Conservation (phyloP, 176 grass and related monocot genomes). For the Pontederia paniculata region DNA sequence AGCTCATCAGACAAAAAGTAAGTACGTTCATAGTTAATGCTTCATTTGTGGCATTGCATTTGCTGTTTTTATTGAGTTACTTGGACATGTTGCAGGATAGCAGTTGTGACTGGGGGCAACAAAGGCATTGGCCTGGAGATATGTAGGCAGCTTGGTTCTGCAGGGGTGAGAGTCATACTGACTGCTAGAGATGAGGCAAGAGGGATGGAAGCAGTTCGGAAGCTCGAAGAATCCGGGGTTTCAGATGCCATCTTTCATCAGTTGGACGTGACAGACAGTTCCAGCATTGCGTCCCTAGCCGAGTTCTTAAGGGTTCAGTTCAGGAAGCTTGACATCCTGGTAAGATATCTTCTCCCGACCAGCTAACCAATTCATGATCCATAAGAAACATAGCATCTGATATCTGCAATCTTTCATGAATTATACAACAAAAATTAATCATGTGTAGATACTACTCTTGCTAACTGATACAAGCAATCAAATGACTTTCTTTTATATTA, state of each 20-base stretch:
- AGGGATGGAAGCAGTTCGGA: conserved; percentile 37
- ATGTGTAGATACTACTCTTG: too few species aligned
- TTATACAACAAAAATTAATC: too few species aligned
- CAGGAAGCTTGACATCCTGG: conserved; percentile 53
- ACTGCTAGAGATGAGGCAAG: conserved; percentile 56
- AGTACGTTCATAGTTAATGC: too few species aligned
- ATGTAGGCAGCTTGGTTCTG: conserved; percentile 37
- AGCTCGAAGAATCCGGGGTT: conserved; percentile 12
- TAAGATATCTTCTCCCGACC: background rate
- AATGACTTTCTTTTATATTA: too few species aligned
- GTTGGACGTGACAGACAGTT: conserved; percentile 44
- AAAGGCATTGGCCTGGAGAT: conserved; percentile 75
- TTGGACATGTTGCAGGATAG: conserved; percentile 23
- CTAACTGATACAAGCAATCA: too few species aligned
- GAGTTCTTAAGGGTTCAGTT: conserved; percentile 45
- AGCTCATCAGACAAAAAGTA: too few species aligned
- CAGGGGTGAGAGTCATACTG: conserved; percentile 42
- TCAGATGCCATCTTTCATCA: conserved; percentile 51
- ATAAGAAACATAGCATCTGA: too few species aligned
- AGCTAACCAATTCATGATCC: too few species aligned
- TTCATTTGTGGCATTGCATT: too few species aligned
- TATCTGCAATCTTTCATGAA: too few species aligned
- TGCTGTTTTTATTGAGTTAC: too few species aligned
- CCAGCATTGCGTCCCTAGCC: conserved; percentile 30
- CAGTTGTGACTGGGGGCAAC: conserved; percentile 53